Percentiles rank a stretch among this genome's conserved stretches.
These are phyloP conservation scores for Asterionellopsis glacialis DNA, from an alignment of 108 stramenopile species.

Conservation along the genomic window DNA sequence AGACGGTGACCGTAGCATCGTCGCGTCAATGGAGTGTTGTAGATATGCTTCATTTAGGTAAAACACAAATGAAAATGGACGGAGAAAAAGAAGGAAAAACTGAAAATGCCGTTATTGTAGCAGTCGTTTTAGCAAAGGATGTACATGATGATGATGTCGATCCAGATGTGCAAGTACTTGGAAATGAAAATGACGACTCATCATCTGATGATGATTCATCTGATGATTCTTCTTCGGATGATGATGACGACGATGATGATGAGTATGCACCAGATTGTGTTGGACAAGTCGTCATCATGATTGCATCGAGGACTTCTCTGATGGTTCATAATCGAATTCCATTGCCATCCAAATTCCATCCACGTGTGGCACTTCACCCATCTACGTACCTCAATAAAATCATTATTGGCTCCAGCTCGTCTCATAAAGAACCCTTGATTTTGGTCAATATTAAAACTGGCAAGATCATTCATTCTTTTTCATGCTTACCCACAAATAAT, in stretches of 20 bases:
- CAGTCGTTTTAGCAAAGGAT: conserved; percentile 45
- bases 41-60: conserved; percentile 66
- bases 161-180: conserved; percentile 6
- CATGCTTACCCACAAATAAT: conserved; percentile 27
- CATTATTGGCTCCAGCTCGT: conserved; percentile 44
- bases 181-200: conserved; percentile 1
- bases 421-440: conserved; percentile 34
- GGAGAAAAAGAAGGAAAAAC: conserved; percentile 56
- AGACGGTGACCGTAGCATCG: conserved; percentile 31
- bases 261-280: conserved; percentile 16
- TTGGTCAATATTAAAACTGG: conserved; percentile 74
- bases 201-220: background rate
- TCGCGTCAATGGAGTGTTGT: conserved; percentile 47
- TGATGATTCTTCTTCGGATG: conserved; percentile 21
- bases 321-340: conserved; percentile 56
- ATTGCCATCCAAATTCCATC: conserved; percentile 47
- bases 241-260: conserved; percentile 15
- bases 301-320: conserved; percentile 49
- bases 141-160: conserved; percentile 36
- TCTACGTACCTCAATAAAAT: conserved; percentile 88
- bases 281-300: conserved; percentile 59
- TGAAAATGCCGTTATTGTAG: conserved; percentile 70
- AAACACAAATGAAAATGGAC: conserved; percentile 41
- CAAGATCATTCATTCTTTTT: conserved; percentile 71
- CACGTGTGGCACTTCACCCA: conserved; percentile 66